phyloP scores from a whole-genome alignment of 1,284 basidiomycete genomes.

The Exsudoporus floridanus region DNA sequence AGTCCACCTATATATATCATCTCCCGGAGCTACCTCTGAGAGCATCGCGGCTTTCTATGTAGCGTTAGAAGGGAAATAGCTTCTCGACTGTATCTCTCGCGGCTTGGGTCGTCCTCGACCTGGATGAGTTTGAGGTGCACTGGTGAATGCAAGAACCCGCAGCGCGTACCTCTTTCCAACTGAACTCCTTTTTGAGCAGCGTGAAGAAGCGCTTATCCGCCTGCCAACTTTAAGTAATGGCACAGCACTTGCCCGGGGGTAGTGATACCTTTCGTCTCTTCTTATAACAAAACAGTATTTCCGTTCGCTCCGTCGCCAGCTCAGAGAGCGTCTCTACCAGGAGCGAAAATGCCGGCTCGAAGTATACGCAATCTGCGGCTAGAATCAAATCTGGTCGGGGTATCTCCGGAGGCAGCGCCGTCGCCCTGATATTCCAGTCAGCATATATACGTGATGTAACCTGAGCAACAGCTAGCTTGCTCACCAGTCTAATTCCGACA shows the following conservation, averaged over 20 bases:
- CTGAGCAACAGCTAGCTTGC: slow-evolving; percentile 20
- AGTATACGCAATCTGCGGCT: slow-evolving; percentile 93
- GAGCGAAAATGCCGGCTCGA: slow-evolving; percentile 91
- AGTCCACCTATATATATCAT: neutral
- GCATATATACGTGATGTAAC: neutral
- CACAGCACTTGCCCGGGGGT: neutral
- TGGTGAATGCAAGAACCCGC: neutral
- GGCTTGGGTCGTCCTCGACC: slow-evolving; percentile 54
- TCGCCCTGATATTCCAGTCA: slow-evolving; percentile 48
- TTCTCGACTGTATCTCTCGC: slow-evolving; percentile 50
- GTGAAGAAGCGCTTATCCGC: slow-evolving; percentile 90
- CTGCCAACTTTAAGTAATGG: slow-evolving; percentile 39
- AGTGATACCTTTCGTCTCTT: slow-evolving; percentile 79
- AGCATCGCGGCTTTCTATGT: slow-evolving; percentile 24
- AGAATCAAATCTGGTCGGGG: slow-evolving; percentile 65
- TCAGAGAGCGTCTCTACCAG: slow-evolving; percentile 79
- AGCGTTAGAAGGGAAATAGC: slow-evolving; percentile 58
- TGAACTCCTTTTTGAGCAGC: slow-evolving; percentile 79
- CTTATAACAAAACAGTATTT: slow-evolving; percentile 90
- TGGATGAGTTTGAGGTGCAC: slow-evolving; percentile 23
- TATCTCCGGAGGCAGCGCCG: slow-evolving; percentile 44
- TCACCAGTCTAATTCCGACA: slow-evolving; percentile 79
- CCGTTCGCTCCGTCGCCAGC: slow-evolving; percentile 56
- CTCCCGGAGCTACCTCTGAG: neutral
- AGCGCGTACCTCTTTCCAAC: slow-evolving; percentile 63